Conservation (phyloP, 2,329 filamentous ascomycete genomes). For the Epichloe aotearoae region DNA sequence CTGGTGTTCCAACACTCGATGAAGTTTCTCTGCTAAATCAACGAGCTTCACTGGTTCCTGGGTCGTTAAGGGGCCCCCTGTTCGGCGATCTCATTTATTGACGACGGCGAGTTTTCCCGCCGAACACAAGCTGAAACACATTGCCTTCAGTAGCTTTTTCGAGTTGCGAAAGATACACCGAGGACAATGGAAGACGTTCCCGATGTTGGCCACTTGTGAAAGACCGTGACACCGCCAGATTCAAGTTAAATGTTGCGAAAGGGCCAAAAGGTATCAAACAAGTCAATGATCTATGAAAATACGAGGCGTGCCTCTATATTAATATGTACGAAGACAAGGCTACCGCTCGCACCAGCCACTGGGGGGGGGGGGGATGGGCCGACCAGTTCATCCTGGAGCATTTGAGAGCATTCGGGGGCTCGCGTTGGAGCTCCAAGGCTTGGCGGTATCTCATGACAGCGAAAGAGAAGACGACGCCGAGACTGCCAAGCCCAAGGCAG, state of each 20-base stretch:
- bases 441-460: constrained; percentile 8
- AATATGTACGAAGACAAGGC: constrained; percentile 1
- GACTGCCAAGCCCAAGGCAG: constrained; percentile 10
- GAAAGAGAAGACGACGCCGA: constrained; percentile 8
- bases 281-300: neutral
- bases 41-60: neutral
- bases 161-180: neutral
- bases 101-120: neutral
- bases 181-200: neutral
- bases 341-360: neutral
- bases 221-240: neutral
- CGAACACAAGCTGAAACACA: neutral
- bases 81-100: neutral
- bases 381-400: constrained; percentile 1
- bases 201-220: neutral
- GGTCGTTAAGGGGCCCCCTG: neutral
- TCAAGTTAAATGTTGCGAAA: neutral
- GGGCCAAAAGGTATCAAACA: neutral
- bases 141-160: neutral
- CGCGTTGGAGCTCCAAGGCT: constrained; percentile 8
- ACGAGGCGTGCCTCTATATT: neutral
- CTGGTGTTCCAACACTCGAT: neutral
- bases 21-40: neutral
- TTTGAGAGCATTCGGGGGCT: neutral
- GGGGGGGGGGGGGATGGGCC: neutral